phyloP scores from a whole-genome alignment of 164 flowering plant genomes.

The Umbilicus rupestris region DNA sequence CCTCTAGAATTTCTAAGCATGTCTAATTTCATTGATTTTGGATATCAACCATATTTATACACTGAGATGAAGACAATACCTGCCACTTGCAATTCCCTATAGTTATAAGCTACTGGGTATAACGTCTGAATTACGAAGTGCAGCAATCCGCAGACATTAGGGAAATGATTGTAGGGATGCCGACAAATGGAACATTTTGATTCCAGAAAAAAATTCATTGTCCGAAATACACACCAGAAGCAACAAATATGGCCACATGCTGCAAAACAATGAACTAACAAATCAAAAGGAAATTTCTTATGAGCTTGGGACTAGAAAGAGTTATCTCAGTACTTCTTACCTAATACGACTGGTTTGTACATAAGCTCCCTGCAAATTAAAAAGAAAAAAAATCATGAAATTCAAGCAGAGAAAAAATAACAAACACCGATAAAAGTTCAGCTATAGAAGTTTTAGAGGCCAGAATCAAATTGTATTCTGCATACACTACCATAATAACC shows the following conservation, averaged over 20 bases:
- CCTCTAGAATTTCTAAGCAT: too few relatives aligned
- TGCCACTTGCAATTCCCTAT: slow-evolving; percentile 39
- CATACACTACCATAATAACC: too few relatives aligned
- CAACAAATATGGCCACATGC: slow-evolving; percentile 88
- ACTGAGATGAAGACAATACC: slow-evolving; percentile 31
- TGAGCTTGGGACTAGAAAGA: background rate
- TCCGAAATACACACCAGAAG: slow-evolving; percentile 75
- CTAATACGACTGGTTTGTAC: slow-evolving; percentile 75
- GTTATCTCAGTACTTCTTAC: slow-evolving; percentile 20
- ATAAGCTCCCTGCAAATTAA: slow-evolving; percentile 55
- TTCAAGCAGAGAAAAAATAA: background rate
- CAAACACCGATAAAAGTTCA: too few relatives aligned
- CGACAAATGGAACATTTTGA: slow-evolving; percentile 79
- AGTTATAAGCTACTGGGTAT: slow-evolving; percentile 51
- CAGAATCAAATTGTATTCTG: too few relatives aligned
- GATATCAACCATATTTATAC: background rate
- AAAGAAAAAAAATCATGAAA: background rate
- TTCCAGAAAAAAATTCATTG: slow-evolving; percentile 35
- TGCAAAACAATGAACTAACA: slow-evolving; percentile 22
- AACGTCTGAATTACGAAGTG: slow-evolving; percentile 64
- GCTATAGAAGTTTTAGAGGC: too few relatives aligned
- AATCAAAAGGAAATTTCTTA: background rate
- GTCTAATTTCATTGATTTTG: too few relatives aligned
- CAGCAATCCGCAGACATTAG: slow-evolving; percentile 54
- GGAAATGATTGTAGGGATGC: slow-evolving; percentile 58